These are phyloP conservation scores for Vitis hybrid DNA, from an alignment of 177 flowering plant species.

Conservation along the genomic window DNA sequence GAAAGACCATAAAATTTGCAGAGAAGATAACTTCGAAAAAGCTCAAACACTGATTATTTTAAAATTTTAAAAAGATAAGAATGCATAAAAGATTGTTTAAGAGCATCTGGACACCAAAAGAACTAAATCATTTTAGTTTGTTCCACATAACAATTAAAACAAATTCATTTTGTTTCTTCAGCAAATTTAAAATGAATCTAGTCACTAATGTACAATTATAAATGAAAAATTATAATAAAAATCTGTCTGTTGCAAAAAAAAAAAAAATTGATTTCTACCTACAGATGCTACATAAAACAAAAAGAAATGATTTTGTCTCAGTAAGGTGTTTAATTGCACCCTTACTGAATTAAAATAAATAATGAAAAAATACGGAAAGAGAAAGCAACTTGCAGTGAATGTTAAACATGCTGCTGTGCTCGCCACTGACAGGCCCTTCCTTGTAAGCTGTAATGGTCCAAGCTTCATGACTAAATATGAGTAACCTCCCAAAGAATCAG, in stretches of 20 bases:
- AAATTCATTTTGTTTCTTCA: not conserved
- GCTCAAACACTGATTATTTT: not conserved
- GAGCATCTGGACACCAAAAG: not conserved
- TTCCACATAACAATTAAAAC: not conserved
- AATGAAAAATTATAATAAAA: no score
- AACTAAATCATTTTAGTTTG: not conserved
- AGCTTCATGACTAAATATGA: constrained; percentile 73
- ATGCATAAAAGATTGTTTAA: not conserved
- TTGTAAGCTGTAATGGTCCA: constrained; percentile 85
- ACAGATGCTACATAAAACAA: not conserved
- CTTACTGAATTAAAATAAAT: not conserved
- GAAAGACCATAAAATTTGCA: not conserved
- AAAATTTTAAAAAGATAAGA: not conserved
- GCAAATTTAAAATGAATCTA: not conserved
- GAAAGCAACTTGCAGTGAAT: constrained; percentile 62
- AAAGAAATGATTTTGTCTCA: not conserved
- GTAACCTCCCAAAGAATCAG: constrained; percentile 71
- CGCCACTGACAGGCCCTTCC: constrained; percentile 88
- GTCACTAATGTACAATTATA: no score
- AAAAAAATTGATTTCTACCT: not conserved
- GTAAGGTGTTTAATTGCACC: not conserved
- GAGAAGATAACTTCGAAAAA: not conserved
- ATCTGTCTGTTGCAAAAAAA: not conserved
- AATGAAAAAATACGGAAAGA: constrained; percentile 8
- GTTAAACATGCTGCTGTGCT: constrained; percentile 89